Base-by-base conservation (phyloP, 345 rosid genomes). In the Trapa bicornis region DNA sequence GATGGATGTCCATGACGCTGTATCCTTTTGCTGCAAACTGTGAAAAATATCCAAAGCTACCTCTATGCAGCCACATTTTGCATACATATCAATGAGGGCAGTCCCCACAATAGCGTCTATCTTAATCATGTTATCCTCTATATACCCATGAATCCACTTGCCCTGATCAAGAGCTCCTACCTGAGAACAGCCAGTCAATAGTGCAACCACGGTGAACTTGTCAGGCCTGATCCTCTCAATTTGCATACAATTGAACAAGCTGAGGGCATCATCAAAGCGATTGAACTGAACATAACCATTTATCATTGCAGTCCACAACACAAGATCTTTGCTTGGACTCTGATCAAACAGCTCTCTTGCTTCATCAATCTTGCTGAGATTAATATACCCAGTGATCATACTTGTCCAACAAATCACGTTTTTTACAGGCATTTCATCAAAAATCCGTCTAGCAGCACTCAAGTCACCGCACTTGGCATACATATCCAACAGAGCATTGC, bases 301-400 rank as follows among this genome's bases (percentile, higher is more conserved):
- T 62, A 90, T 83, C 95, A 90, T 90, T 61, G 85, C 92, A n/a
- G 94, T 90, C 96, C 95, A 87, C 47, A 87, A 76, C 74, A 90
- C 82, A 66, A 87, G 73, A 80, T 87, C 94, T 71, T 70, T 84
- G 4, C 71, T 77, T 3, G 88, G 89, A 76, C 89, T 86, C 79
- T 72, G 81, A 53, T 87, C 90, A 72, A 90, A 90, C 75, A 90
- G 75, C 67, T 75, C 75, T 78, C 89, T 81, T 45, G 90, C 96
- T 47, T 80, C 87, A 48, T 74, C 80, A 56, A 86, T 69, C 64
- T 37, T 73, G 62, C 94, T 87, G 6, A 73, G 71, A 42, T 82
- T 80, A 29, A 77, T 82, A 68, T 86, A 86, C 47, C 94, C 95
- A 16, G 79, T 74, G 53, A 87, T 83, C 84, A 90, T 83, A 45